Percentiles rank a stretch among this genome's conserved stretches.
phyloP scores from a whole-genome alignment of 768 basidiomycete species.

The Trametes gibbosa region DNA sequence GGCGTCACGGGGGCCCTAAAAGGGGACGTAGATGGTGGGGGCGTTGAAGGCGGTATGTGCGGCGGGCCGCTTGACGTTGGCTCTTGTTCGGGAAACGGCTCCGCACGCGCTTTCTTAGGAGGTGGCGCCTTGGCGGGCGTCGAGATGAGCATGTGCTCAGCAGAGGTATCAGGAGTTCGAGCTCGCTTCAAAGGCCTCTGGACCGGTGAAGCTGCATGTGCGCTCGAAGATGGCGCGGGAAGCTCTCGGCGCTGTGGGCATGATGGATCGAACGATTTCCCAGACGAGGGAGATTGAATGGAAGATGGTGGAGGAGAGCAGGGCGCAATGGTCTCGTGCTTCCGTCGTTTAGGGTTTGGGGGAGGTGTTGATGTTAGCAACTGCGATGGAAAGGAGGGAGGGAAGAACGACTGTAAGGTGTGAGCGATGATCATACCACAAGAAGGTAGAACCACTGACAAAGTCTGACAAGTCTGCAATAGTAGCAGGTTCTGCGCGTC shows the following conservation, averaged over 20 bases:
- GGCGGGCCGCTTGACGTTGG: constrained; percentile 15
- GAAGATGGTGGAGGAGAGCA: constrained; percentile 26
- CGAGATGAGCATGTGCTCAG: constrained; percentile 16
- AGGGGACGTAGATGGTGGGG: constrained; percentile 30
- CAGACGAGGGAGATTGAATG: constrained; percentile 27
- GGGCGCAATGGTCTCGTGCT: constrained; percentile 43
- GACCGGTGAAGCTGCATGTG: constrained; percentile 3
- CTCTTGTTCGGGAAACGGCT: constrained; percentile 8
- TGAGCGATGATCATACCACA: constrained; percentile 10
- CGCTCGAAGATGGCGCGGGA: constrained; percentile 22
- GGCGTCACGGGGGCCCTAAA: constrained; percentile 22
- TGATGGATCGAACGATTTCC: constrained; percentile 14
- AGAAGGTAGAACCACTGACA: constrained; percentile 27
- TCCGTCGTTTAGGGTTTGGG: constrained; percentile 30
- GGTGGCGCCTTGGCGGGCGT: constrained; percentile 4
- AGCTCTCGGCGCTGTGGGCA: constrained; percentile 20
- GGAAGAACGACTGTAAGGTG: constrained; percentile 41
- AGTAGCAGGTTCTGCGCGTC: constrained; percentile 12
- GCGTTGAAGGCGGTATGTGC: constrained; percentile 28
- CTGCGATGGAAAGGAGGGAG: constrained; percentile 55
- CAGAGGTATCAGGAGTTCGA: constrained; percentile 18
- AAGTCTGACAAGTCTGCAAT: constrained; percentile 38
- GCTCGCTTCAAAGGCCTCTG: constrained; percentile 18
- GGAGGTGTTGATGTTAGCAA: constrained; percentile 54
- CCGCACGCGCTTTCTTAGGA: constrained; percentile 22